Evolutionary conservation across 148 eudicot species (phyloP), one percentile per base, ranked within the genome.

Genomic region (Fagopyrum esculentum): DNA sequence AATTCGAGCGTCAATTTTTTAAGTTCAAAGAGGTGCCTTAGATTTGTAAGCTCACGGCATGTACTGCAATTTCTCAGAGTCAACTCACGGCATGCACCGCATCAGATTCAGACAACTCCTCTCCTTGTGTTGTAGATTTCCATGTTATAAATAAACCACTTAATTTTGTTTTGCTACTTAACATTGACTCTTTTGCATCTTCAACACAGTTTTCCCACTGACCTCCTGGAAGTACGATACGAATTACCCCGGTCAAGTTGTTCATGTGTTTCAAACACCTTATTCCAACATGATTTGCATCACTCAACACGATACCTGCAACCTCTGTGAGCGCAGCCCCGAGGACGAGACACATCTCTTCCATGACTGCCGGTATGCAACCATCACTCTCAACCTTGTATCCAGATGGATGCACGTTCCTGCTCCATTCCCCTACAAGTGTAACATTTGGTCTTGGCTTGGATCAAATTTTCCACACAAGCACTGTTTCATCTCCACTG

Each of bases 171-270:
- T 61, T 61, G 1, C 30, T 1, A 0, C 40, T 61, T 61, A 61
- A 44, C 44, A 61, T 9, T 9, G 16, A 29, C 69, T 61, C 69
- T 12, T 61, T 5, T 0, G 69, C 69, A 26, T 61, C 69, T 17
- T 0, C 69, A 61, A 61, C 69, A 61, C 69, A 61, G 9, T 61
- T 11, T 61, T 61, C 30, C 69, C 69, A 61, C 69, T 26, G 11
- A 61, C 13, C 69, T 9, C 43, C 35, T 29, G 69, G 44, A 61
- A 61, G 69, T 10, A 26, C 16, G 43, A 61, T 61, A 26, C 1
- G 10, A 61, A 61, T 61, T 9, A 3, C 15, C 11, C 69, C 16
- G 22, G 69, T 61, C 69, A 61, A 29, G 44, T 61, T 61, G 16
- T 61, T 61, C 1, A 61, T 40, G 43, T 3, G 69, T 2, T 61